Evolutionary conservation across 495 filamentous ascomycete species (phyloP).

Genomic region (Penicillium cataractarum): DNA sequence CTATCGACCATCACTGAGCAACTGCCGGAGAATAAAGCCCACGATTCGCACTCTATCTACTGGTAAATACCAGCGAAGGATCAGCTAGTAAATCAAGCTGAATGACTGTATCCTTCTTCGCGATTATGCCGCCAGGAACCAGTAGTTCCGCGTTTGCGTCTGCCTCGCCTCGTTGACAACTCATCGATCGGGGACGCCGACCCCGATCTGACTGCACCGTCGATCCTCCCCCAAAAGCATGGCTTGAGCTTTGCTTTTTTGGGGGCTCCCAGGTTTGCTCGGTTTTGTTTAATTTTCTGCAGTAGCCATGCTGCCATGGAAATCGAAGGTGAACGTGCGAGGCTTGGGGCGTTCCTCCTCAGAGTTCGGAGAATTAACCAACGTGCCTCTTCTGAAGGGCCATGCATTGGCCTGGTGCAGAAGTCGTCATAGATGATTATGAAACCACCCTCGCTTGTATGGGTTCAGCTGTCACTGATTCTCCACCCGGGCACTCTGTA

Average conservation of each 20-base stretch:
- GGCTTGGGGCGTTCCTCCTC: constrained; percentile 1
- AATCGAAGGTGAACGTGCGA: neutral
- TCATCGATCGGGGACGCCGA: constrained; percentile 37
- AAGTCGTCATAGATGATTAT: neutral
- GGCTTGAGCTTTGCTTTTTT: constrained; percentile 1
- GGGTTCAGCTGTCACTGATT: neutral
- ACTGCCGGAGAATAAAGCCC: constrained; percentile 2
- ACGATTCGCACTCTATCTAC: neutral
- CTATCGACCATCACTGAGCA: neutral
- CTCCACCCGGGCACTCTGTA: neutral
- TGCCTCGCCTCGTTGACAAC: constrained; percentile 32
- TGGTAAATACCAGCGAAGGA: neutral
- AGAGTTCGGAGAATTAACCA: constrained; percentile 32
- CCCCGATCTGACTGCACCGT: constrained; percentile 24
- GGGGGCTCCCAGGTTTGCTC: neutral
- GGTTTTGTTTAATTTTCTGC: neutral
- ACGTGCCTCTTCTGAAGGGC: constrained; percentile 10
- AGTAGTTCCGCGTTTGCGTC: constrained; percentile 22
- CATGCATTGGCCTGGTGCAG: constrained; percentile 15
- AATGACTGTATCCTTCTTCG: neutral
- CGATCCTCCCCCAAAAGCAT: constrained; percentile 19
- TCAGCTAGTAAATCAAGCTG: constrained; percentile 19
- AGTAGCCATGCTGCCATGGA: neutral
- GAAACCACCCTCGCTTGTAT: no score
- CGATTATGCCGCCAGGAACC: constrained; percentile 7